phyloP scores from a whole-genome alignment of 768 basidiomycete species.

The Collybia sordida region DNA sequence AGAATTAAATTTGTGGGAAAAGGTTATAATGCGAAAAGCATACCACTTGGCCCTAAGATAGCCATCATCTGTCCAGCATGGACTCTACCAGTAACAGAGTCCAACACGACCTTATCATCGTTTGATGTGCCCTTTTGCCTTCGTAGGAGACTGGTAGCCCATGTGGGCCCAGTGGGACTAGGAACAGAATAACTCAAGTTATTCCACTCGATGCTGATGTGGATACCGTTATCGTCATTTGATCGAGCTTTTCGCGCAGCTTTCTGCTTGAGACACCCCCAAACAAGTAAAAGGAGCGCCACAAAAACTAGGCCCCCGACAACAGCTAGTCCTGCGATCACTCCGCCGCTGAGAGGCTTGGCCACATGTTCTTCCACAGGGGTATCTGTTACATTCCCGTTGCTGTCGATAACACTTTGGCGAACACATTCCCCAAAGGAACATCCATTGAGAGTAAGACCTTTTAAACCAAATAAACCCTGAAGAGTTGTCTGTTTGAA shows the following conservation, averaged over 20 bases:
- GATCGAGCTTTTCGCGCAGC: slow-evolving; percentile 51
- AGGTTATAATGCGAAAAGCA: slow-evolving; percentile 13
- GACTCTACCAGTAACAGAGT: slow-evolving; percentile 69
- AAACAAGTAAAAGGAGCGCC: slow-evolving; percentile 55
- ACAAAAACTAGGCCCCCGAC: slow-evolving; percentile 65
- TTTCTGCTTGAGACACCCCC: slow-evolving; percentile 63
- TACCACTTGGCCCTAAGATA: slow-evolving; percentile 89
- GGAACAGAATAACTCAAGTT: slow-evolving; percentile 67
- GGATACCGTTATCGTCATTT: slow-evolving; percentile 42
- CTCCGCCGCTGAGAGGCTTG: slow-evolving; percentile 68
- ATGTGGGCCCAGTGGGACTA: slow-evolving; percentile 10
- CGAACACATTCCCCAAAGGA: slow-evolving; percentile 87
- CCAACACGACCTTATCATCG: slow-evolving; percentile 66
- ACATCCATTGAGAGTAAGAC: slow-evolving; percentile 74
- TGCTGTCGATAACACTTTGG: slow-evolving; percentile 72
- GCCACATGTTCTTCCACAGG: slow-evolving; percentile 26
- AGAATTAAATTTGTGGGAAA: neutral
- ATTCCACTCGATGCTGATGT: slow-evolving; percentile 66
- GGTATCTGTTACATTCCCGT: slow-evolving; percentile 32
- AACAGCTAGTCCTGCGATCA: slow-evolving; percentile 88
- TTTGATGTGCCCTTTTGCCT: slow-evolving; percentile 17
- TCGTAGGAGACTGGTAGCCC: slow-evolving; percentile 11
- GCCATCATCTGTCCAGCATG: slow-evolving; percentile 84
- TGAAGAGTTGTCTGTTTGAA: slow-evolving; percentile 78
- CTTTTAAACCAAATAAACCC: slow-evolving; percentile 66